Evolutionary conservation across 208 protist species (phyloP).

Genomic region (Trypanosoma scelopori): DNA sequence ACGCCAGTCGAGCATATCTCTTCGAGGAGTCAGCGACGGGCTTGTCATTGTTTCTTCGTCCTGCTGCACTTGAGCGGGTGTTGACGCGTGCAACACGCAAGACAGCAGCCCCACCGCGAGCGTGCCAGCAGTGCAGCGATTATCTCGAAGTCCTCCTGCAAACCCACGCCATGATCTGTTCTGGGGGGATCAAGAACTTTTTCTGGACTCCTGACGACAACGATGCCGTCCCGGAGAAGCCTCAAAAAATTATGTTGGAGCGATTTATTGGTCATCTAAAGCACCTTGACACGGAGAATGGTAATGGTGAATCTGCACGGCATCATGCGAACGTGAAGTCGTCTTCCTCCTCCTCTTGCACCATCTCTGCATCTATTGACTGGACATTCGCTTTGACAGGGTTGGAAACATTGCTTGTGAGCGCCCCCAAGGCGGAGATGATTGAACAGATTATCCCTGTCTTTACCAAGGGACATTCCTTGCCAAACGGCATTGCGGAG

Average conservation of each 20-base stretch:
- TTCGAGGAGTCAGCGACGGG: slow-evolving; percentile 17
- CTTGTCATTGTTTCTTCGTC: slow-evolving; percentile 37
- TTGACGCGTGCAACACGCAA: slow-evolving; percentile 42
- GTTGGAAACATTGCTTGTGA: slow-evolving; percentile 55
- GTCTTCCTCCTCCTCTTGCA: not conserved
- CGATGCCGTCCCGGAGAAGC: slow-evolving; percentile 47
- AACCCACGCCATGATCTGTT: slow-evolving; percentile 55
- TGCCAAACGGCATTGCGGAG: slow-evolving; percentile 41
- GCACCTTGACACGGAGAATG: slow-evolving; percentile 13
- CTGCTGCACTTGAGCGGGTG: slow-evolving; percentile 35
- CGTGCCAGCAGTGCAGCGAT: slow-evolving; percentile 40
- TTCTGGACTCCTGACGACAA: slow-evolving; percentile 39
- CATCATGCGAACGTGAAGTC: not conserved
- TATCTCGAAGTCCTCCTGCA: slow-evolving; percentile 70
- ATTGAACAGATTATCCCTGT: slow-evolving; percentile 62
- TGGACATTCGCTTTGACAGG: slow-evolving; percentile 54
- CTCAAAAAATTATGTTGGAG: slow-evolving; percentile 43
- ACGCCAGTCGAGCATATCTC: slow-evolving; percentile 11
- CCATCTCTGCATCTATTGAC: slow-evolving; percentile 30
- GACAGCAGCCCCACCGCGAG: not conserved
- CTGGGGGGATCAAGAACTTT: slow-evolving; percentile 53
- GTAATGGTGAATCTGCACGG: not conserved
- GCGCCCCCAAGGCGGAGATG: slow-evolving; percentile 46
- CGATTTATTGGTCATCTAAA: slow-evolving; percentile 52
- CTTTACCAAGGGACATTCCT: slow-evolving; percentile 52